Evolutionary conservation across 805 yeast genomes (phyloP), one percentile per base, ranked within the genome.

Genomic region (Myxozyma kluyveri): DNA sequence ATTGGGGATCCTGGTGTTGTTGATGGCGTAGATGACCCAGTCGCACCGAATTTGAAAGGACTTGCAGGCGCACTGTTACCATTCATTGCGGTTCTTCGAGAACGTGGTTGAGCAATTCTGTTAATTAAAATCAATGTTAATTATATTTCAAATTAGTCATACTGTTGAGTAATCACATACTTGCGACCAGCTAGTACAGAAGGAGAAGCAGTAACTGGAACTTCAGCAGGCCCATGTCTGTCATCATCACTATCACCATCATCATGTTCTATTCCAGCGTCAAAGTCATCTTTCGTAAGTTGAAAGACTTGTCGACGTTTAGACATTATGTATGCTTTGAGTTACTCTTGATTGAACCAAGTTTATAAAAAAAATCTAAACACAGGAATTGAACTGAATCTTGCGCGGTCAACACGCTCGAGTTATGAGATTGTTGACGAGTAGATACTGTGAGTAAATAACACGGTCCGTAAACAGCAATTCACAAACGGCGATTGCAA

Each of bases 151-250:
- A 6, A 33, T 36, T 24, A 23, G 43, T 14, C 12, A 39, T 22
- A 49, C 37, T 19, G 12, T 7, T 6, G 24, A 21, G n/a, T n/a
- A n/a, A 29, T 19, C 29, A 36, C 60, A 24, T 42, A 56, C 60
- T 54, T 56, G 21, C 60, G 27, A 3, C 52, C 42, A 4, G 60
- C 54, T 17, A 56, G 21, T 14, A 56, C 59, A 7, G 45, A 43
- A 9, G 58, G 38, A 35, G 45, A 35, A 10, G 60, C 60, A 10
- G 27, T 26, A 4, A 29, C 37, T 2, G 55, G 18, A 12, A 48
- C 45, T n/a, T 56, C 60, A 9, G 47, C 37, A 3, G 60, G 60
- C 14, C 60, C 60, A 45, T 56, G 59, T n/a, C 56, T 52, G 26
- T 51, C 56, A 18, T 46, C 56, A 29, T 43, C 57, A 26, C 27